Evolutionary conservation across 2,329 filamentous ascomycete genomes (phyloP).

Genomic region (Bipolaris cookei): DNA sequence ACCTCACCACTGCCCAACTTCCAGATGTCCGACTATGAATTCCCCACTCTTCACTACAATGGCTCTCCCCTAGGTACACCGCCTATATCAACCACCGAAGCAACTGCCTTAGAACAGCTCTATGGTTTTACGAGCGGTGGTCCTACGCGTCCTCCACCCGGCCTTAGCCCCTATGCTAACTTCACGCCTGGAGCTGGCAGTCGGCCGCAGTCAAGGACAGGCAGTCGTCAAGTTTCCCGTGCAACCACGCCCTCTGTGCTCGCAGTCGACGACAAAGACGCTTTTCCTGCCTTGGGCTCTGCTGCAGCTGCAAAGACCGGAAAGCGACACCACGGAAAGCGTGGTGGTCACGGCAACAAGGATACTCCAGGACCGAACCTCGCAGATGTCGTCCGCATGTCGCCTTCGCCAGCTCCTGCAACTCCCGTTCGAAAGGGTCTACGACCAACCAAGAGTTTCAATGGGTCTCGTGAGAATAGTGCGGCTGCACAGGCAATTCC

Average conservation of each 20-base stretch:
- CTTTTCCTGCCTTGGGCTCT: slow-evolving; percentile 87
- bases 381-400: slow-evolving; percentile 95
- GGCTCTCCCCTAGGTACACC: slow-evolving; percentile 52
- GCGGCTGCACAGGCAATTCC: slow-evolving; percentile 82
- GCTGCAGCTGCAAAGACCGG: slow-evolving; percentile 72
- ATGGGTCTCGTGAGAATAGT: slow-evolving; percentile 75
- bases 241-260: slow-evolving; percentile 70
- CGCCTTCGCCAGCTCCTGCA: slow-evolving; percentile 76
- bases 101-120: slow-evolving; percentile 52
- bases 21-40: slow-evolving; percentile 83
- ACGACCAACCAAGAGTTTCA: slow-evolving; percentile 70
- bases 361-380: slow-evolving; percentile 66
- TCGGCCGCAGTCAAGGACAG: slow-evolving; percentile 79
- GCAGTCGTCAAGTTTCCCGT: slow-evolving; percentile 77
- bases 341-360: slow-evolving; percentile 75
- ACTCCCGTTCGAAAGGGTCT: slow-evolving; percentile 63
- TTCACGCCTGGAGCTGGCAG: slow-evolving; percentile 63
- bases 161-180: slow-evolving; percentile 67
- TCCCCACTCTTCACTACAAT: slow-evolving; percentile 71
- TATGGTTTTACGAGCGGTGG: slow-evolving; percentile 45
- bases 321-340: slow-evolving; percentile 93
- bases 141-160: slow-evolving; percentile 67
- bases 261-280: slow-evolving; percentile 90
- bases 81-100: slow-evolving; percentile 51
- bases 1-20: slow-evolving; percentile 72